A percentile compares a stretch with the other conserved stretches of the same genome.
Conservation (phyloP, 2,329 filamentous ascomycete genomes). For the Neopestalotiopsis clavispora region DNA sequence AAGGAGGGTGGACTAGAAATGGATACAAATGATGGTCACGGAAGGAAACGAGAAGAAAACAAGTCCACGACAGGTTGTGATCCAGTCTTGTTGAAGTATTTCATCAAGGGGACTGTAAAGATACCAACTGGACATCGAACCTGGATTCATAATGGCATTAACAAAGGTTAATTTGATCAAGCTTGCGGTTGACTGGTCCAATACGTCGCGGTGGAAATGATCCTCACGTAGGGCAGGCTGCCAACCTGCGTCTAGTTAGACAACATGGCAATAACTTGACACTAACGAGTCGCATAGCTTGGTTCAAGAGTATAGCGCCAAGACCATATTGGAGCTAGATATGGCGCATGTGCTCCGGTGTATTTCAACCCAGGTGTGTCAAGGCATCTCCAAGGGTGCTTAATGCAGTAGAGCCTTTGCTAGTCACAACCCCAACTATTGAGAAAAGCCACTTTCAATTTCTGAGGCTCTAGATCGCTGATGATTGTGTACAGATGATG, state of each 20-base stretch:
- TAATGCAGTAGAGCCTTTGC: neutral
- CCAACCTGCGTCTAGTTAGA: neutral
- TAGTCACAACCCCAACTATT: too few relatives aligned
- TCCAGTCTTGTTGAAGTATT: neutral
- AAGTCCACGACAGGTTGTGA: neutral
- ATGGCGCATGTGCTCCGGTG: neutral
- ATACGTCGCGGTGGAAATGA: neutral
- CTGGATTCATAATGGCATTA: too few relatives aligned
- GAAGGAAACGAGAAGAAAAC: neutral
- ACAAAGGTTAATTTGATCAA: neutral
- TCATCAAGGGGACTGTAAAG: neutral
- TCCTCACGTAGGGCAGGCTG: neutral
- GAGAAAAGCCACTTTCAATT: too few relatives aligned
- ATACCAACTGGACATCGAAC: too few relatives aligned
- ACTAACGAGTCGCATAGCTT: neutral
- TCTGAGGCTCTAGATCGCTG: too few relatives aligned
- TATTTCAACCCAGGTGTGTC: neutral
- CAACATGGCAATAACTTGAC: neutral
- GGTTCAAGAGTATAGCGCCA: neutral
- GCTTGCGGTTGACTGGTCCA: neutral
- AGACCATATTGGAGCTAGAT: neutral
- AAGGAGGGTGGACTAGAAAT: neutral
- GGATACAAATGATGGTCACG: neutral
- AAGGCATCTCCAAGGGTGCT: neutral
- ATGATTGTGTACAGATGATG: too few relatives aligned